phyloP scores from a whole-genome alignment of 202 grass and related monocot genomes.

The Zizania palustris region DNA sequence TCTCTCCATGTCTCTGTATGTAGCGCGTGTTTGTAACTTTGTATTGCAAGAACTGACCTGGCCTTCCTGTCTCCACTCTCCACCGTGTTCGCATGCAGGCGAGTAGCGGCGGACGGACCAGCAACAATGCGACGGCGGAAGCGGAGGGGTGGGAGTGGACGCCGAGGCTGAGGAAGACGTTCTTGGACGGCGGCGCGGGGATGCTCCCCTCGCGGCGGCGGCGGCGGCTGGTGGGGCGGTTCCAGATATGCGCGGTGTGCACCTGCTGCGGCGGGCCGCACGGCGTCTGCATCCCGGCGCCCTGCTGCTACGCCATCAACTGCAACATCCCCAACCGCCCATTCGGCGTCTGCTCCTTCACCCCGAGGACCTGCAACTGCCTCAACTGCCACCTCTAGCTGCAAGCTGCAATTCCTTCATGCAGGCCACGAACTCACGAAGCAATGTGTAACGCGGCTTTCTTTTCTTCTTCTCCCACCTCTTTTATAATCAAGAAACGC shows the following conservation, averaged over 20 bases:
- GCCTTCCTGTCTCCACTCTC: too few species aligned
- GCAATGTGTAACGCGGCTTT: neutral
- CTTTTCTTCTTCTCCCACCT: neutral
- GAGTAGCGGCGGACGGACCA: neutral
- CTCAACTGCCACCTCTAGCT: conserved; percentile 61
- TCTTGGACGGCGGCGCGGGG: conserved; percentile 27
- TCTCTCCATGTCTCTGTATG: too few species aligned
- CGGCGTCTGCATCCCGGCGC: conserved; percentile 62
- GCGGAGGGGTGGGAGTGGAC: conserved; percentile 22
- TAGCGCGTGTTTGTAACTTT: too few species aligned
- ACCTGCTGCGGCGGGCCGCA: conserved; percentile 66
- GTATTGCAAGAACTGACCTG: neutral
- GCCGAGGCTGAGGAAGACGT: conserved; percentile 43
- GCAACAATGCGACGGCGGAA: conserved; percentile 29
- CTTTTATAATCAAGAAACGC: neutral
- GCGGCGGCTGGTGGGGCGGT: conserved; percentile 47
- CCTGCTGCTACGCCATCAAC: conserved; percentile 86
- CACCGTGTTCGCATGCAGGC: neutral
- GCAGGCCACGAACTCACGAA: neutral
- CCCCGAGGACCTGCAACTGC: conserved; percentile 63
- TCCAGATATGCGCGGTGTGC: conserved; percentile 71
- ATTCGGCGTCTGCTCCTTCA: conserved; percentile 76
- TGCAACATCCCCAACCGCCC: conserved; percentile 74
- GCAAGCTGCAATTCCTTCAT: neutral
- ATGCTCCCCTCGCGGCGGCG: conserved; percentile 16